These are phyloP conservation scores for Pleurotus tuoliensis DNA, from an alignment of 768 basidiomycete species.

Conservation along the genomic window DNA sequence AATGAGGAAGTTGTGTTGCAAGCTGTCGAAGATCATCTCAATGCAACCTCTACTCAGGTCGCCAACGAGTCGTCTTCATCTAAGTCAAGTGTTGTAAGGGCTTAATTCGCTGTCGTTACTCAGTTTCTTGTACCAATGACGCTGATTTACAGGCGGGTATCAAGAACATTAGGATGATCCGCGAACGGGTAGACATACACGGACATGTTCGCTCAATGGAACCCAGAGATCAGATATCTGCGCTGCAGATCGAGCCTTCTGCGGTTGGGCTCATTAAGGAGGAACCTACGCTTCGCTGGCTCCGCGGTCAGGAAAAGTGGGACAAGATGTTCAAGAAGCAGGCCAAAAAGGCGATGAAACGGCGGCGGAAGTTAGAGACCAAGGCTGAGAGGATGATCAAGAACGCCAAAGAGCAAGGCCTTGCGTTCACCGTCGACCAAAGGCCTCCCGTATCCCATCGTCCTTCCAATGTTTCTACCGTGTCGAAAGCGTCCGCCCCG, in stretches of 20 bases:
- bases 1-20: slow-evolving; percentile 24
- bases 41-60: not conserved
- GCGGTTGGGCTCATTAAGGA: slow-evolving; percentile 76
- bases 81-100: too few relatives aligned
- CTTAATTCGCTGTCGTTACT: too few relatives aligned
- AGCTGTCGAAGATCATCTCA: slow-evolving; percentile 22
- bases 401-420: slow-evolving; percentile 44
- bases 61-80: too few relatives aligned
- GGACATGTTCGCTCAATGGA: slow-evolving; percentile 67
- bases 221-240: slow-evolving; percentile 45
- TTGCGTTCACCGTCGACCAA: slow-evolving; percentile 21
- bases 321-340: slow-evolving; percentile 45
- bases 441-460: not conserved
- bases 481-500: not conserved
- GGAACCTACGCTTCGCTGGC: slow-evolving; percentile 63
- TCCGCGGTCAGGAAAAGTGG: slow-evolving; percentile 58
- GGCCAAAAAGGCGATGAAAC: slow-evolving; percentile 38
- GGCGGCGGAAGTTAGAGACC: slow-evolving; percentile 40
- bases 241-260: slow-evolving; percentile 45
- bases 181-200: slow-evolving; percentile 66
- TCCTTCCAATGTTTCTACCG: not conserved
- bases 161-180: slow-evolving; percentile 45
- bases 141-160: slow-evolving; percentile 16
- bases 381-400: slow-evolving; percentile 40
- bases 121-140: too few relatives aligned